Evolutionary conservation across 2,329 filamentous ascomycete genomes (phyloP), one percentile per base, ranked within the genome.

Genomic region (Myriosclerotinia duriaeana): DNA sequence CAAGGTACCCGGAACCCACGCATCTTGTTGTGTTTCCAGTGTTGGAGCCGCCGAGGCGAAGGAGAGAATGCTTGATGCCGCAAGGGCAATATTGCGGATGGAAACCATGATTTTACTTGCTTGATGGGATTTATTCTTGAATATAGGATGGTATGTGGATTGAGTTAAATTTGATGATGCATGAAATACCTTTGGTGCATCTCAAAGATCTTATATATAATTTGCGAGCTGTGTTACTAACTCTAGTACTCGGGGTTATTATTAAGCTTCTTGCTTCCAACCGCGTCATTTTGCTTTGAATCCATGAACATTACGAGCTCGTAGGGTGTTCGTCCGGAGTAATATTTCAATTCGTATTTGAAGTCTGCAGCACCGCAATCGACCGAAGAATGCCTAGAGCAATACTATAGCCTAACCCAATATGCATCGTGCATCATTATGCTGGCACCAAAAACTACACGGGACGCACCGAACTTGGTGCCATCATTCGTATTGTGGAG

Each of bases 1-100:
- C 26, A 64, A 58, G 7, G 67, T 72, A 6, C 71, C 71, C 0
- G 72, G 68, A 5, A 53, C 42, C n/a, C 34, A 72, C 1, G 64
- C 20, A 15, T 58, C 53, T 64, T 70, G 71, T 56, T 67, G 65
- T 12, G 34, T 20, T 22, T 50, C 42, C 3, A 64, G n/a, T 1
- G 48, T 54, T 20, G 69, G 52, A 40, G 68, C 60, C 15, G 71
- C 68, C 8, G 66, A 26, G 6, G 64, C n/a, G 50, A 72, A 53
- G 30, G 65, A 50, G 15, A 69, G 30, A 53, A 70, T 48, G 9
- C 60, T 55, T 1, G 69, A 67, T 38, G 67, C 66, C 52, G 58
- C 68, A 14, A 72, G 26, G 53, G 65, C 68, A 34, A 72, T 26
- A 22, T 53, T 63, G 50, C 64, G 66, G 5, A 71, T 30, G 2